A percentile compares a stretch with the other conserved stretches of the same genome.
phyloP scores from a whole-genome alignment of 805 yeast genomes.

The Myxozyma kluyveri region DNA sequence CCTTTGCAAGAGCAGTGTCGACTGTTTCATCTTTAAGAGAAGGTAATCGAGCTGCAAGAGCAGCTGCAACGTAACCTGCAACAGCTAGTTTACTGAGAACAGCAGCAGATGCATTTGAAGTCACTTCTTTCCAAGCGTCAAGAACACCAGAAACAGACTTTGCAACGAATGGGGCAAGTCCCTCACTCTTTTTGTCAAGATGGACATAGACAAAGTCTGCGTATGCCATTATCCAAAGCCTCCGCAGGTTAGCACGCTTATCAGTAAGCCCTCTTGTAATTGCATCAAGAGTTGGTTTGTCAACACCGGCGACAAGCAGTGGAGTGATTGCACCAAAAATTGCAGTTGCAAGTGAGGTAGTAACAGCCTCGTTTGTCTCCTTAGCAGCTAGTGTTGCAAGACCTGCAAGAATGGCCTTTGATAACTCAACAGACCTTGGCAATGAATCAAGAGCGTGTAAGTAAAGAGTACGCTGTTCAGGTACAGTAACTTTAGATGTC shows the following conservation, averaged over 20 bases:
- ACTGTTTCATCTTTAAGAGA: slow-evolving; percentile 31
- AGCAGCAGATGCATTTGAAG: slow-evolving; percentile 53
- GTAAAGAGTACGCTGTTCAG: slow-evolving; percentile 62
- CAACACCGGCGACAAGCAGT: slow-evolving; percentile 33
- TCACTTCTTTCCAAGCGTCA: slow-evolving; percentile 45
- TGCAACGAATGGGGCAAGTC: slow-evolving; percentile 26
- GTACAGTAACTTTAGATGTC: slow-evolving; percentile 51
- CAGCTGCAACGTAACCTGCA: slow-evolving; percentile 52
- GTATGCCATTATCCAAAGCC: slow-evolving; percentile 62
- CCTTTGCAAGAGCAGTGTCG: slow-evolving; percentile 15
- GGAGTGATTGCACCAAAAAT: slow-evolving; percentile 48
- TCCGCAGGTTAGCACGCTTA: slow-evolving; percentile 59
- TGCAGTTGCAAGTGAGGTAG: slow-evolving; percentile 50
- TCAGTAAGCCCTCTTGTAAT: slow-evolving; percentile 63
- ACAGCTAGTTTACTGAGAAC: slow-evolving; percentile 52
- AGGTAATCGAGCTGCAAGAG: slow-evolving; percentile 31
- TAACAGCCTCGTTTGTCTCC: slow-evolving; percentile 71
- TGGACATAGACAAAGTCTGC: slow-evolving; percentile 39
- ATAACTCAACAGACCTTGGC: slow-evolving; percentile 35
- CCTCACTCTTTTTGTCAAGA: slow-evolving; percentile 6
- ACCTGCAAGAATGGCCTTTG: slow-evolving; percentile 44
- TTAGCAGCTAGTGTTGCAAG: slow-evolving; percentile 58
- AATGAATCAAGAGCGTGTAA: slow-evolving; percentile 46
- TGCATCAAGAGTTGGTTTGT: slow-evolving; percentile 33
- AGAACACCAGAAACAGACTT: slow-evolving; percentile 35